These are phyloP conservation scores for Termitomyces sp. DNA, from an alignment of 768 basidiomycete species.

Conservation along the genomic window DNA sequence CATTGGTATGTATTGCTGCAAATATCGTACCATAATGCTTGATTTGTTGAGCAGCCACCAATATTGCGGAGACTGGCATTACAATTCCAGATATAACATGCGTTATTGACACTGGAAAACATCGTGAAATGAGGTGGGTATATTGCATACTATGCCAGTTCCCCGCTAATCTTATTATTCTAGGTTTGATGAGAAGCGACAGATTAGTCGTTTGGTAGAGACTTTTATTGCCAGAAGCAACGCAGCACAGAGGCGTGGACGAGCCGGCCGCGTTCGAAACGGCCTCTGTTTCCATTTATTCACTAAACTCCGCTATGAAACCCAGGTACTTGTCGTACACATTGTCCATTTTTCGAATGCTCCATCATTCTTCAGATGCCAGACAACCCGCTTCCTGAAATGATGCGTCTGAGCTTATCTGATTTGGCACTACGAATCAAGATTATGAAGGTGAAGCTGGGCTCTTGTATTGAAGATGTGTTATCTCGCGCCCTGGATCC, in stretches of 20 bases:
- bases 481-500: slow-evolving; percentile 87
- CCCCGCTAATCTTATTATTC: background rate
- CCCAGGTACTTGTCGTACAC: slow-evolving; percentile 41
- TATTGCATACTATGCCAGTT: slow-evolving; percentile 1
- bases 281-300: slow-evolving; percentile 96
- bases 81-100: slow-evolving; percentile 98
- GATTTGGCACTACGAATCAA: slow-evolving; percentile 90
- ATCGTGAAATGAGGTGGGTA: slow-evolving; percentile 91
- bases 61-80: slow-evolving; percentile 95
- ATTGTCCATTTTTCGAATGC: background rate
- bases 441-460: slow-evolving; percentile 88
- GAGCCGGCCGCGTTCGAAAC: slow-evolving; percentile 85
- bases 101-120: slow-evolving; percentile 92
- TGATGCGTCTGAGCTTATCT: slow-evolving; percentile 88
- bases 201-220: slow-evolving; percentile 87
- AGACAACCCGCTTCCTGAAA: slow-evolving; percentile 90
- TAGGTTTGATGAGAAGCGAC: slow-evolving; percentile 96
- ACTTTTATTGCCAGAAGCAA: slow-evolving; percentile 91
- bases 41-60: slow-evolving; percentile 53
- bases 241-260: slow-evolving; percentile 82
- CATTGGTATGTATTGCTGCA: slow-evolving; percentile 52
- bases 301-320: slow-evolving; percentile 83
- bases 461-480: slow-evolving; percentile 84
- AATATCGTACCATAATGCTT: background rate
- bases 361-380: slow-evolving; percentile 51